These are phyloP conservation scores for Jacaranda mimosifolia DNA, from an alignment of 257 asterid species.

Conservation along the genomic window DNA sequence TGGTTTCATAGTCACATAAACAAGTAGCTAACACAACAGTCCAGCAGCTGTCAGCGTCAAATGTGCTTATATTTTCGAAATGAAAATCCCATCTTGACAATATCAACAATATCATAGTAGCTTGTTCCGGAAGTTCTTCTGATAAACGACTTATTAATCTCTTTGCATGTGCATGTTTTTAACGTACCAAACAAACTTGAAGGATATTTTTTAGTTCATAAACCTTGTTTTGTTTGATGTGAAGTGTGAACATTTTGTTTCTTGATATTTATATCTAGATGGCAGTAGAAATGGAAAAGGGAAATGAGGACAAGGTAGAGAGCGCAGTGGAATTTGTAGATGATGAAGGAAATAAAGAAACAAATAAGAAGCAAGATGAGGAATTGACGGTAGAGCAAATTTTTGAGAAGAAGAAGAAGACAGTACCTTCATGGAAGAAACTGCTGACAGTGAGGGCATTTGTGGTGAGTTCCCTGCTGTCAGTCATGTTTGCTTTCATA, in stretches of 20 bases:
- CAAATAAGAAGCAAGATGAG: too few species aligned
- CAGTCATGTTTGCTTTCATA: conserved; percentile 51
- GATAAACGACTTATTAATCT: not conserved
- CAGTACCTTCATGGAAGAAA: conserved; percentile 54
- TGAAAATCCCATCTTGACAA: not conserved
- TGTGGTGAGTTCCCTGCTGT: conserved; percentile 53
- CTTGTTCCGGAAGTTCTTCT: not conserved
- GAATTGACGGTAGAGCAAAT: too few species aligned
- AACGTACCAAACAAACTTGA: too few species aligned
- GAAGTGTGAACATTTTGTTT: too few species aligned
- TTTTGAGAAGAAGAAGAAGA: conserved; percentile 43
- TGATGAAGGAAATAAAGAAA: too few species aligned
- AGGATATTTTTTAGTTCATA: too few species aligned
- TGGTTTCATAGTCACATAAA: not conserved
- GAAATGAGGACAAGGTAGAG: too few species aligned
- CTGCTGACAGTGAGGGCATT: conserved; percentile 60
- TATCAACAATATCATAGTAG: not conserved
- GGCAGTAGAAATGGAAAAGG: too few species aligned
- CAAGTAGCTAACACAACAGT: not conserved
- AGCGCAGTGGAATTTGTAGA: too few species aligned
- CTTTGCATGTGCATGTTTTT: too few species aligned
- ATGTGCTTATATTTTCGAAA: not conserved
- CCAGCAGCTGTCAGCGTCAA: not conserved
- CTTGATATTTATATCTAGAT: too few species aligned
- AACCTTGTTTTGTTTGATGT: too few species aligned